Base-by-base conservation (phyloP, 1,284 basidiomycete species). In the Sporisorium graminicola region DNA sequence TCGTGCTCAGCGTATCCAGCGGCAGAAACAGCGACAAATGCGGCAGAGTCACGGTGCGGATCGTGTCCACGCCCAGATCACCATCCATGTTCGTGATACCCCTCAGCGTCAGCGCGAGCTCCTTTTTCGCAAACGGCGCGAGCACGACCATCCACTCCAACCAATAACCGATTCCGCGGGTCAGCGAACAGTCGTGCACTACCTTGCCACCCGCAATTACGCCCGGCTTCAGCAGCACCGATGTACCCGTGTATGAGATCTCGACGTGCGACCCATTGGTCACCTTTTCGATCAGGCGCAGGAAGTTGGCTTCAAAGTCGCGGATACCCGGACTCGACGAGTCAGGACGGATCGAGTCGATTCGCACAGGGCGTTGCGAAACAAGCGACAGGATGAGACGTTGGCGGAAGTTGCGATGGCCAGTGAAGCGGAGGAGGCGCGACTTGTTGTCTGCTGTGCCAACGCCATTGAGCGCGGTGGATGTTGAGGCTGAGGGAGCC, bases 221-320 rank as follows among this genome's bases (percentile, higher is more conserved):
- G 2, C 97, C 97, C 18, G 97, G 97, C 82, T 94, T 95, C 58
- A 98, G 88, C 18, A 98, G 88, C 72, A 85, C 59, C 1, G 81
- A 80, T 0, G 84, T 85, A 79, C 84, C 84, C 14, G 97, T 99
- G 20, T 96, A 92, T 2, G 94, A 96, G 63, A 99, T 99, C 86
- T 99, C 97, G 72, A 99, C 94, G 27, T 93, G 88, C 8, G 93
- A 94, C 1, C 97, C 97, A 88, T 99, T 98, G 5, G 95, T 97
- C 2, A 94, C 88, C 83, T 94, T 95, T 86, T 99, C 96, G 27
- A 99, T 82, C 14, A 99, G 87, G 24, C 97, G 88, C 47, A 99
- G 86, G 33, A 98, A 89, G 81, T 93, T 96, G 59, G 97, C 91
- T 88, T 99, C 97, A 86, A 92, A 97, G 85, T 98, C 95, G 89